Base-by-base conservation (phyloP, 169 alveolate species). In the Eimeria praecox region DNA sequence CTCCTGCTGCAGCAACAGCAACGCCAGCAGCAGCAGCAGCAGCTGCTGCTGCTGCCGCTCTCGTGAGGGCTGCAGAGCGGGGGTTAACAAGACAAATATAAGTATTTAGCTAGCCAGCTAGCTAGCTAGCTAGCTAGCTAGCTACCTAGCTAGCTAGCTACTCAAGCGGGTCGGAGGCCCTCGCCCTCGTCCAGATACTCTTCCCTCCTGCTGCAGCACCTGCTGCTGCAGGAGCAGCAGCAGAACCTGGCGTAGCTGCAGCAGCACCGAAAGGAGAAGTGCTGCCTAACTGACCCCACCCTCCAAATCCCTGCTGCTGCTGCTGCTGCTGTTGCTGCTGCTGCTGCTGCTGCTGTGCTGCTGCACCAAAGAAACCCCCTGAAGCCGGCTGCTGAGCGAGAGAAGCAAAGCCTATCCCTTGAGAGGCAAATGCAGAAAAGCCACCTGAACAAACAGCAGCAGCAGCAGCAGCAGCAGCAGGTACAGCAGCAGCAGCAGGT, bases 261-360 rank as follows among this genome's bases (percentile, higher is more conserved):
- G 73, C 40, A n/a, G n/a, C 46, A 35, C 62, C 87, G n/a, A 46
- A 40, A 14, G 87, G 35, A 35, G 59, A 30, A 35, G 33, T 5
- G 69, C 9, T 49, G 90, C 71, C 8, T 10, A 82, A 56, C 66
- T 56, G 44, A 8, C 90, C 90, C 90, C 90, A 82, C 40, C 73
- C 73, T 9, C 90, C 90, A 82, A 82, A 82, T 8, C 90, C 90
- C 90, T 82, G 90, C 71, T 82, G 90, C 54, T 82, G 90, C 90
- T 44, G 90, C 73, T 80, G 90, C 90, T 44, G 90, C 90, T 44
- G 90, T 71, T 80, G 54, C 90, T 80, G 90, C 90, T 78, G 89
- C 89, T 78, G 89, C 89, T 78, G 90, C 49, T 6, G 46, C 56
- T 56, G 66, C 66, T 56, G 66, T 27, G 27, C 66, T 49, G 89